Evolutionary conservation across 768 basidiomycete species (phyloP).

Genomic region (Rhizopogon vulgaris): DNA sequence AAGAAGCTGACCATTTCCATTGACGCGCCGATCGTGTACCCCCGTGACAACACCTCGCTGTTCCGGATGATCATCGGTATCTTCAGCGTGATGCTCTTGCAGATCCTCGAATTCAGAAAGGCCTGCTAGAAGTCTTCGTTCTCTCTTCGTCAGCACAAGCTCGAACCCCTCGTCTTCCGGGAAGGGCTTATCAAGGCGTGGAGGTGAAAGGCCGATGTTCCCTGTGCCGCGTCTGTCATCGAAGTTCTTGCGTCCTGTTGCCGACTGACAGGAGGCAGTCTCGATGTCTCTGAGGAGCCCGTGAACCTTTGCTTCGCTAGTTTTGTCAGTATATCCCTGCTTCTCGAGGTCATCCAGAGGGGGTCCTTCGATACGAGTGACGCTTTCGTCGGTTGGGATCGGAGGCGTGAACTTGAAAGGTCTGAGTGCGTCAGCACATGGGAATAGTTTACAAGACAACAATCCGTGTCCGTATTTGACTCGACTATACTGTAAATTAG

Average conservation of each 20-base stretch:
- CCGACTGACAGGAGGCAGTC: background rate
- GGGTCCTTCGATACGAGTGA: constrained; percentile 12
- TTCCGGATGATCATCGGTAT: background rate
- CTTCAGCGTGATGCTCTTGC: background rate
- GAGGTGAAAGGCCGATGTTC: constrained; percentile 21
- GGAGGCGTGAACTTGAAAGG: constrained; percentile 41
- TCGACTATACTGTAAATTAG: background rate
- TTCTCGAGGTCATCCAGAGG: constrained; percentile 9
- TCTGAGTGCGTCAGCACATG: constrained; percentile 17
- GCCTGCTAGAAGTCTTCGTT: constrained; percentile 14
- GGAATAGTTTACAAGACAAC: background rate
- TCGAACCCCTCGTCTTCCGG: constrained; percentile 3
- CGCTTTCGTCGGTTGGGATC: constrained; percentile 28
- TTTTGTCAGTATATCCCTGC: constrained; percentile 1
- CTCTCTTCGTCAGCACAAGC: constrained; percentile 20
- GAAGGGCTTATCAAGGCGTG: background rate
- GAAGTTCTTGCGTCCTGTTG: background rate
- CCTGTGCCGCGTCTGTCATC: constrained; percentile 14
- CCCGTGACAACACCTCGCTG: background rate
- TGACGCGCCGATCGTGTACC: background rate
- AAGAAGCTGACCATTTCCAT: background rate
- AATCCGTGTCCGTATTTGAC: background rate
- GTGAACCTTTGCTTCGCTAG: background rate
- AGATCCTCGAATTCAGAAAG: constrained; percentile 1
- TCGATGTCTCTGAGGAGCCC: background rate